A percentile compares a stretch with the other conserved stretches of the same genome.
Evolutionary conservation across 805 yeast species (phyloP).

Genomic region (Nadsonia fulvescens): DNA sequence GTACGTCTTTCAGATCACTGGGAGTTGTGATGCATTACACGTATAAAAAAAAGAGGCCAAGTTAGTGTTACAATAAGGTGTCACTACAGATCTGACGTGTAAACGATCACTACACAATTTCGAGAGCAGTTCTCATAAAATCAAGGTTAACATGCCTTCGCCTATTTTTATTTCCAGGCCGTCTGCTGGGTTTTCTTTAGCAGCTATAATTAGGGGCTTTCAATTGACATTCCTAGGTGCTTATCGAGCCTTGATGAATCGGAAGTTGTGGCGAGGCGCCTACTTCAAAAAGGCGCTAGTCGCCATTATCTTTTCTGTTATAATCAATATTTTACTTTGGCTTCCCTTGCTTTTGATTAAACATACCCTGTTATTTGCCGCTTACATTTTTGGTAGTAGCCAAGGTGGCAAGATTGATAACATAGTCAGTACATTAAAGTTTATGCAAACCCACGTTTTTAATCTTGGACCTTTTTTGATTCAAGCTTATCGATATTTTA

Average conservation of each 20-base stretch:
- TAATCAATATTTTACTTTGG: slow-evolving; percentile 21
- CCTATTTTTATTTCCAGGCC: slow-evolving; percentile 42
- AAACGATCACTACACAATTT: too few species aligned
- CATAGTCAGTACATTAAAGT: slow-evolving; percentile 14
- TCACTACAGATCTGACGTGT: too few species aligned
- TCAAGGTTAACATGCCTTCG: slow-evolving; percentile 34
- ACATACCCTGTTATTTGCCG: slow-evolving; percentile 12
- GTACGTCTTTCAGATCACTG: too few species aligned
- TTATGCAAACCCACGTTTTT: slow-evolving; percentile 22
- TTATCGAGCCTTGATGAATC: slow-evolving; percentile 29
- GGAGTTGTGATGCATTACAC: too few species aligned
- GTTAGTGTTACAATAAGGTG: too few species aligned
- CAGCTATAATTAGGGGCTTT: slow-evolving; percentile 33
- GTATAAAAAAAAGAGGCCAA: too few species aligned
- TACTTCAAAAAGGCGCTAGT: slow-evolving; percentile 22
- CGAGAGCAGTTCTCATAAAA: too few species aligned
- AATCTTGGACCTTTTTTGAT: slow-evolving; percentile 25
- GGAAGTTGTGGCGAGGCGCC: slow-evolving; percentile 20
- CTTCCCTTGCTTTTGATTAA: slow-evolving; percentile 14
- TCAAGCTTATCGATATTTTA: slow-evolving; percentile 20
- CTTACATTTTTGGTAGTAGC: slow-evolving; percentile 8
- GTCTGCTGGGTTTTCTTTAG: slow-evolving; percentile 32
- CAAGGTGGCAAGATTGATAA: slow-evolving; percentile 7
- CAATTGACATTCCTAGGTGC: slow-evolving; percentile 35
- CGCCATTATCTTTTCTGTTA: slow-evolving; percentile 22